Evolutionary conservation across 768 basidiomycete genomes (phyloP).

Genomic region (Phlebiopsis flavidoalba): DNA sequence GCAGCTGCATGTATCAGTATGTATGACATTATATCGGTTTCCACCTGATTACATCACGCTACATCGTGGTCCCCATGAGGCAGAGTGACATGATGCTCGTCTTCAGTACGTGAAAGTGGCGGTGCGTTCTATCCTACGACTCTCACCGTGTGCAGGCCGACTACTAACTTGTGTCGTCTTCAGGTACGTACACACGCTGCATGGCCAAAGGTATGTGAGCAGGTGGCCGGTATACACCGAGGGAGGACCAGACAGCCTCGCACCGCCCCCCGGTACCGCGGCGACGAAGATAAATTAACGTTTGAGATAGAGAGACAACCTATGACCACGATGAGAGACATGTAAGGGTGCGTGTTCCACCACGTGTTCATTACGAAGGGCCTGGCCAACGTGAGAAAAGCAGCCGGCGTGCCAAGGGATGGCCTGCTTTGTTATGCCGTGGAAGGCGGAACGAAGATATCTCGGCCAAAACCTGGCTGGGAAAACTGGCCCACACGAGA

Average conservation of each 20-base stretch:
- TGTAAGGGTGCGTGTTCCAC: background rate
- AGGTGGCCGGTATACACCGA: background rate
- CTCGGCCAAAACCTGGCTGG: background rate
- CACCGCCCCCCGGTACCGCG: background rate
- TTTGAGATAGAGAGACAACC: background rate
- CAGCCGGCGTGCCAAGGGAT: background rate
- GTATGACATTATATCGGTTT: background rate
- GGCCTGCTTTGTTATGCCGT: background rate
- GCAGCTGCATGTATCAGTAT: slow-evolving; percentile 11
- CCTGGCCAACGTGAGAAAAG: background rate
- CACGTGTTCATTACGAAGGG: background rate
- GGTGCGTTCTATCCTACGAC: slow-evolving; percentile 4
- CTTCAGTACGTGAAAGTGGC: background rate
- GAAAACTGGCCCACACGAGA: background rate
- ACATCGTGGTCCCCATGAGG: slow-evolving; percentile 21
- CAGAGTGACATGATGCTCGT: slow-evolving; percentile 1
- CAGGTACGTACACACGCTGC: background rate
- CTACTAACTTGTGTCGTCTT: background rate
- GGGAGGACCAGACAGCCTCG: background rate
- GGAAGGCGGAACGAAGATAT: background rate
- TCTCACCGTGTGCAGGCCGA: background rate
- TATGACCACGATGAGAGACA: background rate
- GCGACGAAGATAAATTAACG: background rate
- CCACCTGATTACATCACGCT: background rate
- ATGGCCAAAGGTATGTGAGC: no score